These are phyloP conservation scores for Cyclotella distinguenda DNA, from an alignment of 108 stramenopile genomes.

Conservation along the genomic window DNA sequence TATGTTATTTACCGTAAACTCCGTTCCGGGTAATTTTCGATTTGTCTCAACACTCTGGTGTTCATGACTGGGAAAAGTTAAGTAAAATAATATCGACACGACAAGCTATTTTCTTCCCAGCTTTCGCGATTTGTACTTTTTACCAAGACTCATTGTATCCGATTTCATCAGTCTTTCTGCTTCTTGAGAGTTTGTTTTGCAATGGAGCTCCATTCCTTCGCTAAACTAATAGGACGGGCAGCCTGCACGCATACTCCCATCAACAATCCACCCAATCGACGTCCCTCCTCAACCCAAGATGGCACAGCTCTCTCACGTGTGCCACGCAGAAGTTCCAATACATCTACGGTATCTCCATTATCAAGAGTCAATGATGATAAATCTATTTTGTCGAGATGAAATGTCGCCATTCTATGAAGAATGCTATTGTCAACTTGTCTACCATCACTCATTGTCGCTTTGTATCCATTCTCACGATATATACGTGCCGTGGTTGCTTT, in stretches of 20 bases:
- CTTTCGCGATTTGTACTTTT: too few species aligned
- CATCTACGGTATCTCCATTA: slow-evolving; percentile 34
- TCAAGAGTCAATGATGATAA: slow-evolving; percentile 44
- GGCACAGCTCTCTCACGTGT: slow-evolving; percentile 29
- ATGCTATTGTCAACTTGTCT: slow-evolving; percentile 19
- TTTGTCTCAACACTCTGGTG: too few species aligned
- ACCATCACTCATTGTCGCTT: slow-evolving; percentile 17
- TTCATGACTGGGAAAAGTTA: too few species aligned
- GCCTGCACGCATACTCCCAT: slow-evolving; percentile 42
- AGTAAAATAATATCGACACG: too few species aligned
- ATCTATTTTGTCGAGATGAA: slow-evolving; percentile 45
- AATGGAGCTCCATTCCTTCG: slow-evolving; percentile 46
- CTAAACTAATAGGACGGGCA: slow-evolving; percentile 44
- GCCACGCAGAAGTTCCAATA: slow-evolving; percentile 27
- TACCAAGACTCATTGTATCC: too few species aligned
- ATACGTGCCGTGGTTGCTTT: slow-evolving; percentile 26
- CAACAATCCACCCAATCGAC: slow-evolving; percentile 39
- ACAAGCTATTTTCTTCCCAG: too few species aligned
- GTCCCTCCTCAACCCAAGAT: slow-evolving; percentile 30
- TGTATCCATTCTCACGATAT: slow-evolving; percentile 47
- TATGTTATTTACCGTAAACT: too few species aligned
- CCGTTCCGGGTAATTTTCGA: too few species aligned
- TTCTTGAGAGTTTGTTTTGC: slow-evolving; percentile 26
- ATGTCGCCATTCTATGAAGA: slow-evolving; percentile 42
- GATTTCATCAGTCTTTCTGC: slow-evolving; percentile 9